phyloP scores from a whole-genome alignment of 2,329 filamentous ascomycete species.

The Cladosporium cucumerinum region DNA sequence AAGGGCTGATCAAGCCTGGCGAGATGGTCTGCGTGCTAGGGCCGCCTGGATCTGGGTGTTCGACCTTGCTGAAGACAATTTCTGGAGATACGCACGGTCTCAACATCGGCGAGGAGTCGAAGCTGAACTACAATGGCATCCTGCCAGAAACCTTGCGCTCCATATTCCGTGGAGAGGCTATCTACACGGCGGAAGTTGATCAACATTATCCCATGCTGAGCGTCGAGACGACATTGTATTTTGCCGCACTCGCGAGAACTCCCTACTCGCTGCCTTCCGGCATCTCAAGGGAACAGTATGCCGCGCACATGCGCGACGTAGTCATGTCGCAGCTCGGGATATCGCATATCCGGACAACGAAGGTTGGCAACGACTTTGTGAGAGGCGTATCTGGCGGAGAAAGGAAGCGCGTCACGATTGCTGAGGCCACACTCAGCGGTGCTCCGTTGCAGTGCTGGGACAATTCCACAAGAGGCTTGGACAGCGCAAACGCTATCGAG shows the following conservation, averaged over 20 bases:
- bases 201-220: constrained; percentile 74
- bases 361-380: constrained; percentile 71
- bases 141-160: constrained; percentile 71
- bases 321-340: constrained; percentile 75
- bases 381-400: constrained; percentile 73
- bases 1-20: constrained; percentile 65
- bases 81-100: constrained; percentile 81
- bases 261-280: constrained; percentile 60
- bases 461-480: constrained; percentile 70
- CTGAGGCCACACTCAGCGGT: constrained; percentile 65
- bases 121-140: constrained; percentile 80
- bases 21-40: constrained; percentile 77
- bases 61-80: constrained; percentile 82
- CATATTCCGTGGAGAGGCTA: constrained; percentile 76
- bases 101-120: constrained; percentile 64
- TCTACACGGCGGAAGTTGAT: constrained; percentile 82
- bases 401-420: constrained; percentile 76
- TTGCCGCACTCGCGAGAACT: constrained; percentile 69
- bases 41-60: constrained; percentile 68
- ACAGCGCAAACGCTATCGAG: constrained; percentile 72
- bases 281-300: constrained; percentile 53
- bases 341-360: constrained; percentile 67
- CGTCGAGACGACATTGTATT: constrained; percentile 75
- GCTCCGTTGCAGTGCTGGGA: constrained; percentile 68
- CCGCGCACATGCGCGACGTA: constrained; percentile 65